These are phyloP conservation scores for Ceratocystis lukuohia DNA, from an alignment of 2,329 filamentous ascomycete species.

Conservation along the genomic window DNA sequence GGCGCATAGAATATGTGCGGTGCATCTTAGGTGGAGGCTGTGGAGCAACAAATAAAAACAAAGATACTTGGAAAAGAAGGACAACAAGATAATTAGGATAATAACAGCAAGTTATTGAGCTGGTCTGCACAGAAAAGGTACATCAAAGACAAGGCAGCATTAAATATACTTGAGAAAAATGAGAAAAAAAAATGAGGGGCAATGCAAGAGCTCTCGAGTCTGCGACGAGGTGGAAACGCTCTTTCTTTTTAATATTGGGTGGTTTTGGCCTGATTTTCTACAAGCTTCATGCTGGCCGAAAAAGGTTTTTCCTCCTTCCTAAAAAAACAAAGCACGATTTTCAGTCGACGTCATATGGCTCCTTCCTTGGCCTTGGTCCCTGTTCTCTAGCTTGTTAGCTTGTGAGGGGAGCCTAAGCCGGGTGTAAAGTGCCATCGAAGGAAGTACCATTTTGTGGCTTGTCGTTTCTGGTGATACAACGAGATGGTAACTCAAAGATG, in stretches of 20 bases:
- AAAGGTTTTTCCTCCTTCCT: slow-evolving; percentile 2
- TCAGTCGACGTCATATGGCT: slow-evolving; percentile 1
- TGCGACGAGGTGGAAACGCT: neutral
- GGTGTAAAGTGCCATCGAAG: neutral
- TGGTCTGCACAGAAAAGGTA: neutral
- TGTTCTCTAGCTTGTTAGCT: neutral
- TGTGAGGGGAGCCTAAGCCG: neutral
- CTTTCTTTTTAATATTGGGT: neutral
- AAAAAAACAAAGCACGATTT: neutral
- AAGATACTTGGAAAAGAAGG: neutral
- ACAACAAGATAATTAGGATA: neutral
- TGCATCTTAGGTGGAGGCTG: slow-evolving; percentile 52
- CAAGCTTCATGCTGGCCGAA: slow-evolving; percentile 8
- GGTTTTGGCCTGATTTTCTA: slow-evolving; percentile 4
- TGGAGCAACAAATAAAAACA: neutral
- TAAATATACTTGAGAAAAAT: neutral
- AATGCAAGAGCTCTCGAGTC: neutral
- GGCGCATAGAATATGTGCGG: slow-evolving; percentile 98
- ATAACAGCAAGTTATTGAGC: too few relatives aligned
- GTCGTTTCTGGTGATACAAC: neutral
- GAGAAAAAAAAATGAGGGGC: neutral
- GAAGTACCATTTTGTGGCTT: slow-evolving; percentile 1
- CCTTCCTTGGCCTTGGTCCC: neutral
- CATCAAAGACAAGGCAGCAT: neutral
- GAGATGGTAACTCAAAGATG: neutral